Base-by-base conservation (phyloP, 108 stramenopile genomes). In the Cyclotella cryptica region DNA sequence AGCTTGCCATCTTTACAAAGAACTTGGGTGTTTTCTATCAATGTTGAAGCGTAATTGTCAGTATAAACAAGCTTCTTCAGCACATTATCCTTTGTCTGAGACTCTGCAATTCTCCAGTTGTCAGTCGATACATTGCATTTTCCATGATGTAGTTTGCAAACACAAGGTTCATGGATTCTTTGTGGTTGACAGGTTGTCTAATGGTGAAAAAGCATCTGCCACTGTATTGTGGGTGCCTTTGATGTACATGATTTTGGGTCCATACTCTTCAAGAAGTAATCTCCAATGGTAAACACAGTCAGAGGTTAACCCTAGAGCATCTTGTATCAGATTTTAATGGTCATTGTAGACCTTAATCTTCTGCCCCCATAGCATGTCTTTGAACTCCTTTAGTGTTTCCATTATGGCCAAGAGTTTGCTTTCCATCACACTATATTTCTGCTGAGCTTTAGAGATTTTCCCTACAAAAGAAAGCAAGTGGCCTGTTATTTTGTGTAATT, bases 201-300 rank as follows among this genome's bases (percentile, higher is more conserved):
- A 7, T 5, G 81, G 67, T 14, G 61, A 70, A 18, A 89, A 61
- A 17, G 72, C 69, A 62, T 89, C 85, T 42, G 84, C 84, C 43
- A 85, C 72, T 7, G 45, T 51, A 60, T 89, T 87, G 44, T 66
- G 29, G 49, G 79, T 57, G 27, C 86, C 86, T 72, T 70, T 60
- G 2, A 26, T 85, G 27, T 42, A 81, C 54, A 7, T 40, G n/a
- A 84, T 77, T 29, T 53, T 63, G 21, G 80, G 72, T 27, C 77
- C 74, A 73, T 69, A 51, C 27, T 81, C 83, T 61, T 86, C 82
- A 24, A 88, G n/a, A 24, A 78, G 62, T 29, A 86, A 55, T 42
- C 80, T 55, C 88, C 88, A 88, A 9, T 83, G 41, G n/a, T 81
- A 40, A 1, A 86, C 85, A 1, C 85, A 46, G 10, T 75, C 55